Evolutionary conservation across 768 basidiomycete species (phyloP), one percentile per base, ranked within the genome.

Genomic region (Trichaptum fuscoviolaceum): DNA sequence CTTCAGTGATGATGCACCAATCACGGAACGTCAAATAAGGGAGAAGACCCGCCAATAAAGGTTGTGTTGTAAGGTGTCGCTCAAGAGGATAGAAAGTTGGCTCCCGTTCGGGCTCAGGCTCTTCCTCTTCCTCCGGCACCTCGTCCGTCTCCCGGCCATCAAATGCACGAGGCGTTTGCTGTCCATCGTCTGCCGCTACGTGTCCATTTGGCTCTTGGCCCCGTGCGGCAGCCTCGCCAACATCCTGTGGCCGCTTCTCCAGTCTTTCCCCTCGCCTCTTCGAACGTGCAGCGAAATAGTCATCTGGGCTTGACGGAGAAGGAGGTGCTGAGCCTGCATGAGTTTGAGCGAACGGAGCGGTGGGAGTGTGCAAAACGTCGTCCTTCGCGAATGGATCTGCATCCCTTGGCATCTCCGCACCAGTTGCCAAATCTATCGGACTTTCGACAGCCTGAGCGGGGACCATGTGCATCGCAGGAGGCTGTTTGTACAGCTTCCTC

Each of bases 1-100:
- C 75, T 20, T 82, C 79, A 62, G 84, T 85, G 18, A 93, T 76
- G 12, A 80, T 73, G 67, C 87, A 83, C 87, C 90, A 92, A 58
- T 93, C 90, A 66, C 80, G 83, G 71, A 91, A 95, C n/a, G 86
- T 78, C 64, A 93, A 71, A 71, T 84, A 88, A 4, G 74, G 71
- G n/a, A 95, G 77, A 26, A 94, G 73, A 7, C 74, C 69, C 0
- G 78, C 74, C 7, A 95, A 79, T 17, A 93, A 74, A 35, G 77
- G 76, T 0, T 84, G 79, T 60, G 86, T 75, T 7, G 81, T 71
- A 42, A 94, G 73, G 74, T 90, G 89, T 5, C 75, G 69, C n/a
- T 78, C 74, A 35, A 95, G 74, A 0, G 87, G 85, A 65, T 72
- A 72, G n/a, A 59, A 61, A 5, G 70, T 87, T 87, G 72, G 73